phyloP scores from a whole-genome alignment of 2,329 filamentous ascomycete genomes.

The Byssothecium circinans region DNA sequence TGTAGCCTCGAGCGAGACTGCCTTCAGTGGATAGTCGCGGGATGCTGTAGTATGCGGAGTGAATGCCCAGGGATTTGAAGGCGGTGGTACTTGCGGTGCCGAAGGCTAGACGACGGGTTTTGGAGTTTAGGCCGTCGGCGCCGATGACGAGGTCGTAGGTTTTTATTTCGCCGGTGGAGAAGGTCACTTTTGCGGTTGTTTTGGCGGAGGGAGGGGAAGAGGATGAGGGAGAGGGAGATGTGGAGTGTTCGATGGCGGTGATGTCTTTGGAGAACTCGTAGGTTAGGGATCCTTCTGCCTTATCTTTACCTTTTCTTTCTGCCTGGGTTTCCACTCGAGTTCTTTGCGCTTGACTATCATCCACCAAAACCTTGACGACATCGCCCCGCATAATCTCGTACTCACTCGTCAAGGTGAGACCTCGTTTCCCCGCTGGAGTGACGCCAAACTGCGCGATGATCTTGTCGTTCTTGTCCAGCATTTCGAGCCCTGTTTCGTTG shows the following conservation, averaged over 20 bases:
- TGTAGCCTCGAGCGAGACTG: slow-evolving; percentile 40
- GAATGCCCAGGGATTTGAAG: slow-evolving; percentile 20
- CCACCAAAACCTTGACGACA: slow-evolving; percentile 52
- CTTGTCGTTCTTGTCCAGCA: slow-evolving; percentile 34
- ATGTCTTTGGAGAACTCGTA: slow-evolving; percentile 31
- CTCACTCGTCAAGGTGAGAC: slow-evolving; percentile 15
- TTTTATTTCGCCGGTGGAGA: slow-evolving; percentile 48
- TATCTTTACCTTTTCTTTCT: too few species aligned
- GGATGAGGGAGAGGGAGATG: too few species aligned
- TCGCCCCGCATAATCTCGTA: slow-evolving; percentile 57
- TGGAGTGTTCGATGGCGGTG: slow-evolving; percentile 34
- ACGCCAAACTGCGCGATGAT: slow-evolving; percentile 19
- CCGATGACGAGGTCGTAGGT: slow-evolving; percentile 57
- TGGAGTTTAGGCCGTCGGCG: slow-evolving; percentile 57
- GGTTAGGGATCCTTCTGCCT: slow-evolving; percentile 21
- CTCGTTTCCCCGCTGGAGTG: neutral
- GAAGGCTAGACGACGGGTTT: slow-evolving; percentile 31
- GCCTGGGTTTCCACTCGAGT: slow-evolving; percentile 18
- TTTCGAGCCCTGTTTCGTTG: slow-evolving; percentile 43
- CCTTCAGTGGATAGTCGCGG: slow-evolving; percentile 35
- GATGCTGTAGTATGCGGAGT: slow-evolving; percentile 43
- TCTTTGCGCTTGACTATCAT: slow-evolving; percentile 48
- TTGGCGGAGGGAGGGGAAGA: too few species aligned
- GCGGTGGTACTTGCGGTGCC: slow-evolving; percentile 11
- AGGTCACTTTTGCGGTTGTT: slow-evolving; percentile 41